Conservation (phyloP, 805 yeast species). For the Metschnikowia borealis region DNA sequence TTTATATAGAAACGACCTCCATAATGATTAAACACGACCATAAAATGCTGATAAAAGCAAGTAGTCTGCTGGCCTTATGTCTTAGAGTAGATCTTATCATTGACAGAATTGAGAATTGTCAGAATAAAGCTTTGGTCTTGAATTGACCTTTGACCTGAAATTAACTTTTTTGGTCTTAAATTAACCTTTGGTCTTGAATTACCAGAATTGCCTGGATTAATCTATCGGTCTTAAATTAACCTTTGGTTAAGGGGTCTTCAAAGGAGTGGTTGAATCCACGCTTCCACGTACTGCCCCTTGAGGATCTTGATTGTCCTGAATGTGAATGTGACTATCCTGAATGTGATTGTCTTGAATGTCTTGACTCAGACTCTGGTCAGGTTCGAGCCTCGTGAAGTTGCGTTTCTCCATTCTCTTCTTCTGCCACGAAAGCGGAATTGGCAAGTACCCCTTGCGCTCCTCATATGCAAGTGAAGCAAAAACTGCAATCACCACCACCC, state of each 20-base stretch:
- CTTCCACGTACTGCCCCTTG: constrained; percentile 17
- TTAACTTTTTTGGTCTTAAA: too few species aligned
- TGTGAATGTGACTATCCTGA: too few species aligned
- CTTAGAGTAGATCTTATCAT: too few species aligned
- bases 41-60: too few species aligned
- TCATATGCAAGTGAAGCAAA: constrained; percentile 44
- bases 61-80: too few species aligned
- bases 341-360: too few species aligned
- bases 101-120: too few species aligned
- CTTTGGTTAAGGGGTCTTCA: constrained; percentile 14
- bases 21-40: too few species aligned
- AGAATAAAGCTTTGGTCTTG: neutral
- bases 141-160: too few species aligned
- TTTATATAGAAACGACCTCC: neutral
- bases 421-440: constrained; percentile 27
- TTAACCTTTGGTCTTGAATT: too few species aligned
- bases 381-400: neutral
- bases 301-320: neutral
- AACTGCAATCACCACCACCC: constrained; percentile 51
- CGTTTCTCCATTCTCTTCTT: constrained; percentile 12
- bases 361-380: neutral
- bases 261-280: constrained; percentile 26
- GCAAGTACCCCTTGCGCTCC: constrained; percentile 56
- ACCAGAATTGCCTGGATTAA: too few species aligned
- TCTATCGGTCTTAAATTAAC: too few species aligned